Evolutionary conservation across 306 rosid genomes (phyloP), one percentile per base, ranked within the genome.

Genomic region (Pueraria montana): DNA sequence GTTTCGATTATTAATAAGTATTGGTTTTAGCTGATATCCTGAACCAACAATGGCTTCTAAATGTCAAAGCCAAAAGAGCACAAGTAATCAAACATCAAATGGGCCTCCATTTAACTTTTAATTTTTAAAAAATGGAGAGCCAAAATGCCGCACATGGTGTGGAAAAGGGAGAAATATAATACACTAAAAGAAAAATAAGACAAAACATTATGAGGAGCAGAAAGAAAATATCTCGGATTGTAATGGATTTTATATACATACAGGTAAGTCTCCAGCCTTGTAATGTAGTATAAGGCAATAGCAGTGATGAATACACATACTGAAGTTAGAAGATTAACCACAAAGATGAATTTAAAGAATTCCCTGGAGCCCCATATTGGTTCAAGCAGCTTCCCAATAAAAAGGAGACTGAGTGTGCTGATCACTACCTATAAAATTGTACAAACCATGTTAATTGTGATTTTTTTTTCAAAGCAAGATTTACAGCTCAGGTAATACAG

Each of bases 291-390:
- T 64, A 94, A 78, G 59, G 93, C 90, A 77, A 94, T 92, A 58
- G 98, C 96, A 61, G 96, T 92, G 84, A 92, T 82, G 74, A 94
- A 94, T 77, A 90, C 87, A 61, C 91, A 92, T 23, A 91, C 73
- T 30, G 96, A 94, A 69, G 93, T 92, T 49, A 94, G 87, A 87
- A 92, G 89, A 89, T 94, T 94, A 65, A 94, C 92, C 17, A 90
- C 85, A 84, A 94, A 88, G 86, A 92, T 92, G 91, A 94, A 94
- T 88, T 94, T 91, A 78, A 91, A 86, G 88, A 94, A 92, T 85
- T 94, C 98, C 90, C 90, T 90, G 69, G 98, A 74, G 45, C 98
- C 98, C 98, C 96, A 94, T 62, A 92, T 63, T 76, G 98, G 97
- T 74, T 94, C 96, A 86, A 94, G 96, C 82, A 92, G 88, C 92